These are phyloP conservation scores for Euphorbia lathyris DNA, from an alignment of 345 rosid species.

Conservation along the genomic window DNA sequence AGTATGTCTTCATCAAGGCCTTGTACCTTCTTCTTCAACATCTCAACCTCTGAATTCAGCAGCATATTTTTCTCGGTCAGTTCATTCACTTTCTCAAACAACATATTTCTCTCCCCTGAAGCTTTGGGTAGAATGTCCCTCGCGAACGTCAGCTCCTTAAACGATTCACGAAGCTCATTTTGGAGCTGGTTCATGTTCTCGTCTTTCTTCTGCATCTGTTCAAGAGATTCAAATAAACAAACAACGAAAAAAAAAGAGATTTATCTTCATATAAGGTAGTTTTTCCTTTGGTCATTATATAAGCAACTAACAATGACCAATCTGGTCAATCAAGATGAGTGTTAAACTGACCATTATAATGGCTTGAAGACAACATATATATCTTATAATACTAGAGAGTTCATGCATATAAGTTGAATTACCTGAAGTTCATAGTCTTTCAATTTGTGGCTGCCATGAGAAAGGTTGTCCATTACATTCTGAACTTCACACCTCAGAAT, in stretches of 20 bases:
- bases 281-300: no score
- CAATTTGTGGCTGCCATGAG: constrained; percentile 58
- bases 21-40: constrained; percentile 65
- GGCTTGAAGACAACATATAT: no score
- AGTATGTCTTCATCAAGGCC: constrained; percentile 71
- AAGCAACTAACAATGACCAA: not conserved
- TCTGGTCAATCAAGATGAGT: not conserved
- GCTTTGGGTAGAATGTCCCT: constrained; percentile 63
- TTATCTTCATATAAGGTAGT: no score
- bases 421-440: constrained; percentile 91
- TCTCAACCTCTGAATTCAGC: constrained; percentile 60
- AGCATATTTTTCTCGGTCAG: constrained; percentile 82
- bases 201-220: constrained; percentile 78
- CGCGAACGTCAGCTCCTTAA: constrained; percentile 45
- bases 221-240: constrained; percentile 2
- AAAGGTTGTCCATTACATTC: constrained; percentile 61
- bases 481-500: constrained; percentile 69
- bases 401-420: constrained; percentile 8
- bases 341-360: not conserved
- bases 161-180: constrained; percentile 55
- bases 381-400: no score
- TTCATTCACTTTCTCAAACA: constrained; percentile 84
- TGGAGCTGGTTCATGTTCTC: constrained; percentile 51
- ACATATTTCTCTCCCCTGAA: constrained; percentile 69
- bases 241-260: no score